Conservation (phyloP, 106 monocot genomes). For the Apostasia shenzhenica region DNA sequence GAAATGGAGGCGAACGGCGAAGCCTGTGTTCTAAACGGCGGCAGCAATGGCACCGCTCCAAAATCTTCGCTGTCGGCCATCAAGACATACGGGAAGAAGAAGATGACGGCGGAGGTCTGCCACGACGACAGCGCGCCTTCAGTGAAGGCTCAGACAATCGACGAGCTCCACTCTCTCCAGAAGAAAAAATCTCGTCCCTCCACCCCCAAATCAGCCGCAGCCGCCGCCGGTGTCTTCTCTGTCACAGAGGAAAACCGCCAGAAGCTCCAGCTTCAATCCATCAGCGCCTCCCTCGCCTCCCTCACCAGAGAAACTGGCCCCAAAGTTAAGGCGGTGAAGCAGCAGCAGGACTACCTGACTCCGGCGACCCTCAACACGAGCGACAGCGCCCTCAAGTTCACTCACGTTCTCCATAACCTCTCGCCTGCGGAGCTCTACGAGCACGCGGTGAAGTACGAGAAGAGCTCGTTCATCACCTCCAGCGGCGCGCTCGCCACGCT, state of each 20-base stretch:
- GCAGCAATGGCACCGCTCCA: too few relatives aligned
- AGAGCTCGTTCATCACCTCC: conserved; percentile 61
- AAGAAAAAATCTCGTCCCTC: conserved; percentile 73
- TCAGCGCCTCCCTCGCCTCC: conserved; percentile 76
- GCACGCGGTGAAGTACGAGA: conserved; percentile 76
- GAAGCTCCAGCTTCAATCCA: conserved; percentile 77
- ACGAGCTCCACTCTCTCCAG: conserved; percentile 88
- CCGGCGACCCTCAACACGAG: conserved; percentile 42
- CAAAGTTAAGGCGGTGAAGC: conserved; percentile 33
- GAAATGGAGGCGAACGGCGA: background rate
- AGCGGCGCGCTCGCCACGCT: conserved; percentile 66
- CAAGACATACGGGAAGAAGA: background rate
- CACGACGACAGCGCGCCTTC: conserved; percentile 75
- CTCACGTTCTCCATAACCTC: conserved; percentile 83
- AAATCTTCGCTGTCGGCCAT: background rate
- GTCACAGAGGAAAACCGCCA: conserved; percentile 64
- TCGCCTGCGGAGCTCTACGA: conserved; percentile 79
- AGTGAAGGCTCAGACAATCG: conserved; percentile 78
- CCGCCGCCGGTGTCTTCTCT: conserved; percentile 19
- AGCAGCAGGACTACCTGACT: conserved; percentile 30
- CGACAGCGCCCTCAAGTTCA: conserved; percentile 88
- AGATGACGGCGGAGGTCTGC: conserved; percentile 46
- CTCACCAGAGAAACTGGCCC: conserved; percentile 72
- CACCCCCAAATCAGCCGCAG: conserved; percentile 30
- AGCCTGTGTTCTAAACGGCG: background rate